Conservation (phyloP, 768 basidiomycete species). For the Suillus hirtellus region DNA sequence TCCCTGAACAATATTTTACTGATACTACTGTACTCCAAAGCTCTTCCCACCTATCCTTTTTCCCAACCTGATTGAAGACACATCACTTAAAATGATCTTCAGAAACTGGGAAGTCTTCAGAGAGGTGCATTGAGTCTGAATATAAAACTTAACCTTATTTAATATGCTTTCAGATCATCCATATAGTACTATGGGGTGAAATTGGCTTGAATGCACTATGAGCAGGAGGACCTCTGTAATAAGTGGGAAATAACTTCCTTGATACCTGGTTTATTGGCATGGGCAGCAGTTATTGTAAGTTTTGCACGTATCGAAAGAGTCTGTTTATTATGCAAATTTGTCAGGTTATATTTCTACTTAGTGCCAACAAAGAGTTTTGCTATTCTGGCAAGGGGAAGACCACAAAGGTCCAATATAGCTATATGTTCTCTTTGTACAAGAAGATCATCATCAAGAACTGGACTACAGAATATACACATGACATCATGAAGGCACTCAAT, state of each 20-base stretch:
- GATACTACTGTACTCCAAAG: not conserved
- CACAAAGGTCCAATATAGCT: not conserved
- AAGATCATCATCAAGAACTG: constrained; percentile 9
- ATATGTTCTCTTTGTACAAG: constrained; percentile 5
- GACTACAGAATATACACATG: not conserved
- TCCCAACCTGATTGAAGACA: not conserved
- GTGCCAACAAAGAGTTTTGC: not conserved
- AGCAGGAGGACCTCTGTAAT: not conserved
- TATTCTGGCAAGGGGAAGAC: constrained; percentile 1
- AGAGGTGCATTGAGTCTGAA: not conserved
- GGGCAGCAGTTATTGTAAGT: not conserved
- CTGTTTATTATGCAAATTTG: not conserved
- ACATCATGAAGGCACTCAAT: constrained; percentile 1
- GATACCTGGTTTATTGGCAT: constrained; percentile 4
- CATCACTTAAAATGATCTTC: not conserved
- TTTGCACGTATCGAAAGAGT: not conserved
- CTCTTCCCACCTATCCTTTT: constrained; percentile 4
- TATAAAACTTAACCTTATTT: not conserved
- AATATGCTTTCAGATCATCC: not conserved
- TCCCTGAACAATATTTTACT: constrained; percentile 4
- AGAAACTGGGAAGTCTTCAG: not conserved
- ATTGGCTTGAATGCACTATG: not conserved
- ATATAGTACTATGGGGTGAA: not conserved
- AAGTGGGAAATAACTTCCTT: not conserved
- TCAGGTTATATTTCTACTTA: not conserved